phyloP scores from a whole-genome alignment of 805 yeast species.

The Grigorovia transvaalensis region DNA sequence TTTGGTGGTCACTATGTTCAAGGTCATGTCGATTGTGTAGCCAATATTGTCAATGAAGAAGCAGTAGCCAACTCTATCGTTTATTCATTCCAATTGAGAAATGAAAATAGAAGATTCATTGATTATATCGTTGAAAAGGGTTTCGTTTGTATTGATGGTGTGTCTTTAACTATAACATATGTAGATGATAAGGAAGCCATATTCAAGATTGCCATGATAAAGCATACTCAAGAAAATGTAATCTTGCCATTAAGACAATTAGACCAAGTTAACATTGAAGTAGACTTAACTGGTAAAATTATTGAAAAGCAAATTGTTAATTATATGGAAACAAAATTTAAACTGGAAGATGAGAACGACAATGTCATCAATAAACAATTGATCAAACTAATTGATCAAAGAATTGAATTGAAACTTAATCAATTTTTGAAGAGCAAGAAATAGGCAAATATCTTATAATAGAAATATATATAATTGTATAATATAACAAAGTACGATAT shows the following conservation, averaged over 20 bases:
- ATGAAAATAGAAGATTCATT: conserved; percentile 39
- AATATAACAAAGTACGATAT: no score
- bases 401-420: conserved; percentile 20
- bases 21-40: conserved; percentile 92
- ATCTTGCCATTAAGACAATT: conserved; percentile 53
- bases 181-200: conserved; percentile 49
- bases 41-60: conserved; percentile 42
- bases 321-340: conserved; percentile 44
- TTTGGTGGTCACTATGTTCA: conserved; percentile 97
- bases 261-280: conserved; percentile 77
- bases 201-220: conserved; percentile 83
- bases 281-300: conserved; percentile 86
- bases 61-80: conserved; percentile 71
- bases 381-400: conserved; percentile 37
- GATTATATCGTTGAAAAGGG: conserved; percentile 91
- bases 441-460: no score
- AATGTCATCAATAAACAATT: conserved; percentile 41
- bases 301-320: conserved; percentile 74
- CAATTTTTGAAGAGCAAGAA: neutral
- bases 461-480: no score
- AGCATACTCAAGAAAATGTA: conserved; percentile 80
- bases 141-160: conserved; percentile 85
- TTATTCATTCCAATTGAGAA: conserved; percentile 58
- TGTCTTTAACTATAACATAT: conserved; percentile 76
- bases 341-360: conserved; percentile 27